Conservation (phyloP, 257 asterid genomes). For the Solanum neorickii region DNA sequence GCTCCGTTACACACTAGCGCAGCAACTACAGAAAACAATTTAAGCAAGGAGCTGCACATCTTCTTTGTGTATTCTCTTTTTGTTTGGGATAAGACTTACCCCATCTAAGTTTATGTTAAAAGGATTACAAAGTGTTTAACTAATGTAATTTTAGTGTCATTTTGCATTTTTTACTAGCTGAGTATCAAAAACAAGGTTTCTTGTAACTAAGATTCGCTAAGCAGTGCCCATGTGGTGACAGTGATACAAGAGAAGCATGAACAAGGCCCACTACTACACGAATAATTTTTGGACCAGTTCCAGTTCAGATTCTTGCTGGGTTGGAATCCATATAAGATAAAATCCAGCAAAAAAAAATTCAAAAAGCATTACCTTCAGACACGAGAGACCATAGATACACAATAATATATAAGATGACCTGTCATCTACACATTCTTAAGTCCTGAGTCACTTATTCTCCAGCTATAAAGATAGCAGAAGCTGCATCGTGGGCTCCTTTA, state of each 20-base stretch:
- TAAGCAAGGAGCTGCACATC: neutral
- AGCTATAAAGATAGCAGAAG: neutral
- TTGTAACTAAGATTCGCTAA: neutral
- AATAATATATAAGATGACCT: neutral
- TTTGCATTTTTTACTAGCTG: neutral
- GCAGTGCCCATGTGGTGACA: neutral
- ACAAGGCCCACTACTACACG: neutral
- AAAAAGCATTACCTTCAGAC: neutral
- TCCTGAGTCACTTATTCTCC: neutral
- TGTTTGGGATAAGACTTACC: neutral
- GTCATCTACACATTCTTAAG: neutral
- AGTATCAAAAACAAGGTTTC: neutral
- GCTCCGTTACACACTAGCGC: neutral
- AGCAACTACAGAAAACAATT: neutral
- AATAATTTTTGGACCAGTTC: neutral
- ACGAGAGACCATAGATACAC: neutral
- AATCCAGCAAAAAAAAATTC: neutral
- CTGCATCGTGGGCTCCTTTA: neutral
- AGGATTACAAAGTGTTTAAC: neutral
- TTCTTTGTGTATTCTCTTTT: neutral
- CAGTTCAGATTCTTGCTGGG: neutral
- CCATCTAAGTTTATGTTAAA: neutral
- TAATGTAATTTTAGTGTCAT: neutral
- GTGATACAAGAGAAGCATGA: neutral
- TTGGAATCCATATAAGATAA: neutral